Base-by-base conservation (phyloP, 2,329 filamentous ascomycete species). In the Penicillium sp. region DNA sequence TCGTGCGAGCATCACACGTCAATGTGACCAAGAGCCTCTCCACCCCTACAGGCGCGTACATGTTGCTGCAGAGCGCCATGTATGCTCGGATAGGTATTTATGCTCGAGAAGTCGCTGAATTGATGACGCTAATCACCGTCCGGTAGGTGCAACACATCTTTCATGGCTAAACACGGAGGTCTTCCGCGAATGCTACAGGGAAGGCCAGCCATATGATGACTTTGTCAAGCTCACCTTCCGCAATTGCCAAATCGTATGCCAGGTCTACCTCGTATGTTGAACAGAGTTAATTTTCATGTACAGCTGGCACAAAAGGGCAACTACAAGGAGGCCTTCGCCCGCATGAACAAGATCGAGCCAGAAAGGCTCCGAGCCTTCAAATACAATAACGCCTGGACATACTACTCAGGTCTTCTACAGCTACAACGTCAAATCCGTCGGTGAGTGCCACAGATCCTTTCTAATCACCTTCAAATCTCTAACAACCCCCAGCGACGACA, bases 1-100 rank as follows among this genome's bases (percentile, higher is more conserved):
- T 95, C 53, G 80, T 87, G n/a, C 86, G 90, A 63, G 87, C 88
- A 56, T 89, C 88, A 0, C 88, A 93, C 60, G 74, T 95, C 25
- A 86, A 90, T 53, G 78, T 91, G n/a, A 84, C 85, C 48, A 86
- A 86, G 58, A 84, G 88, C 56, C 79, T 93, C 63, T 81, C 81
- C 59, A 82, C 77, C 60, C 84, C 88, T 68, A 81, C 89, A 58
- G 88, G 88, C 0, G 80, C 85, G 0, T 84, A 91, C 57, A 78
- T 90, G 52, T 78, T 89, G 2, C 77, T 95, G 37, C 79, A 82
- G 42, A 84, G 87, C 27, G 79, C 88, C 0, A 67, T 93, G 1
- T 95, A 88, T 78, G 83, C 85, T 44, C 80, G 91, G 32, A 78
- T 95, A 28, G 92, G 89, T 64, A 27, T 70, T 78, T 49, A 65